A percentile compares a stretch with the other conserved stretches of the same genome.
phyloP scores from a whole-genome alignment of 2,329 filamentous ascomycete species.

The Aphanoascus verrucosus region DNA sequence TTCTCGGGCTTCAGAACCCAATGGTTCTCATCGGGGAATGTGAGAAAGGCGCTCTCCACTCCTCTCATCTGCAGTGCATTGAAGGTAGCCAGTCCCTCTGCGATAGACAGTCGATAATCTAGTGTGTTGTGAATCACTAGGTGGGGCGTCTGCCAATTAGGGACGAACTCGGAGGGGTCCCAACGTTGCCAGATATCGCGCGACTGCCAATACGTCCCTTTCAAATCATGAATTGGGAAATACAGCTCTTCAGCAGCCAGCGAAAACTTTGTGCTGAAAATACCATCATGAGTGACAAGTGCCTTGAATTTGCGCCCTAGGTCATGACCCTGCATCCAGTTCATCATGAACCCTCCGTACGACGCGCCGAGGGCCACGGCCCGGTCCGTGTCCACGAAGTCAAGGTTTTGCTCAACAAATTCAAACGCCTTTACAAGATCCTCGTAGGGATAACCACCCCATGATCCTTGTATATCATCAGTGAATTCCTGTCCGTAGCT shows the following conservation, averaged over 20 bases:
- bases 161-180: constrained; percentile 46
- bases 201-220: constrained; percentile 41
- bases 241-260: constrained; percentile 45
- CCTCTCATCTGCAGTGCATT: constrained; percentile 69
- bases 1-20: constrained; percentile 92
- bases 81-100: constrained; percentile 75
- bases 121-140: constrained; percentile 83
- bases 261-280: constrained; percentile 36
- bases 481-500: constrained; percentile 48
- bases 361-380: constrained; percentile 45
- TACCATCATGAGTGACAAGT: constrained; percentile 45
- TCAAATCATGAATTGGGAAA: constrained; percentile 45
- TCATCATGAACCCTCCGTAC: constrained; percentile 52
- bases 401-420: constrained; percentile 40
- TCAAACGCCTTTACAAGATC: constrained; percentile 47
- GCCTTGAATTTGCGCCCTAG: constrained; percentile 48
- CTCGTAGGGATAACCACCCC: constrained; percentile 46
- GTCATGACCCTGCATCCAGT: constrained; percentile 47
- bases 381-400: constrained; percentile 44
- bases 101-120: constrained; percentile 78
- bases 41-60: constrained; percentile 65
- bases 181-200: constrained; percentile 45
- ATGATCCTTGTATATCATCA: constrained; percentile 42
- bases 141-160: constrained; percentile 75
- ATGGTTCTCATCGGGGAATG: constrained; percentile 70